Conservation (phyloP, 176 grass and related monocot genomes). For the Olyra latifolia region DNA sequence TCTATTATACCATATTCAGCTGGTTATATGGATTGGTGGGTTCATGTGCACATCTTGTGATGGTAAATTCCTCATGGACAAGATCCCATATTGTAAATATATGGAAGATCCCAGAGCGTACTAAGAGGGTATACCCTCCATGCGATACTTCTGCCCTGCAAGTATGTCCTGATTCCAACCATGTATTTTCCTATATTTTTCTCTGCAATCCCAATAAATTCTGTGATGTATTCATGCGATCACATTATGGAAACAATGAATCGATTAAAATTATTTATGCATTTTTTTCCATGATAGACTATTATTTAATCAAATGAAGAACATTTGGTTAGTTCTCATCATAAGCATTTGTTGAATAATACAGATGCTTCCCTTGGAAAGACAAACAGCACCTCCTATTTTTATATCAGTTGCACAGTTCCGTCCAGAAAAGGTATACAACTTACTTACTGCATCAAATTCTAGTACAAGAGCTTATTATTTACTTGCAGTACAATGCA, state of each 20-base stretch:
- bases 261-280: not conserved
- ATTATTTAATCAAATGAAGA: not conserved
- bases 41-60: constrained; percentile 84
- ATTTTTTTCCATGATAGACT: constrained; percentile 11
- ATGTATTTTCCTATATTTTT: constrained; percentile 22
- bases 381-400: constrained; percentile 54
- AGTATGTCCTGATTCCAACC: constrained; percentile 40
- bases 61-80: constrained; percentile 99
- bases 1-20: constrained; percentile 95
- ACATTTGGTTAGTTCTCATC: constrained; percentile 12
- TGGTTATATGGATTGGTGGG: constrained; percentile 90
- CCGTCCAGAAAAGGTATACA: constrained; percentile 89
- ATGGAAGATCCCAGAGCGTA: constrained; percentile 84
- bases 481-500: constrained; percentile 24
- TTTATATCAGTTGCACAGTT: constrained; percentile 96
- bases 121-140: constrained; percentile 85
- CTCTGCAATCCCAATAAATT: not conserved
- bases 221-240: not conserved
- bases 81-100: constrained; percentile 75
- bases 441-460: not conserved
- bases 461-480: not conserved
- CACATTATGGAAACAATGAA: not conserved
- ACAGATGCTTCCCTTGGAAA: constrained; percentile 85
- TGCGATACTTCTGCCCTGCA: constrained; percentile 85
- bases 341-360: constrained; percentile 45